These are phyloP conservation scores for Lecanicillium sp. DNA, from an alignment of 2,329 filamentous ascomycete genomes.

Conservation along the genomic window DNA sequence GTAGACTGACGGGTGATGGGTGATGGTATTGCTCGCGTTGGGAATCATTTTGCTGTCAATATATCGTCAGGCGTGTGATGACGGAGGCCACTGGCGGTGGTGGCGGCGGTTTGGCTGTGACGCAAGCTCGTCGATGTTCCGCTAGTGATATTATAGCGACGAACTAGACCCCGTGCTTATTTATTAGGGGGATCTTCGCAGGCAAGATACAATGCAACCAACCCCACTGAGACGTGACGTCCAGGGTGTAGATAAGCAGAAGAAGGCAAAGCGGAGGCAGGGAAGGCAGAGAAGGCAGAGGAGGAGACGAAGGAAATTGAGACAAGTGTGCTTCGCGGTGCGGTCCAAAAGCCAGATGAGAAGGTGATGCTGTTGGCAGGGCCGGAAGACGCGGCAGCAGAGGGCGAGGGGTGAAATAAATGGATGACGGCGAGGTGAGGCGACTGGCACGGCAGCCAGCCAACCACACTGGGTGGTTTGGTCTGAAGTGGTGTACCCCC, in stretches of 20 bases:
- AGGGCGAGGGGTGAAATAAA: background rate
- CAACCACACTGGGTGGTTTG: background rate
- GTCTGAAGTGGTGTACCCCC: background rate
- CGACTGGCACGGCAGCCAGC: no score
- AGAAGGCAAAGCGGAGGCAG: no score
- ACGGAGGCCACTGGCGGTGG: background rate
- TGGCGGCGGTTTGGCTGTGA: background rate
- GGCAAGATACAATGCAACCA: slow-evolving; percentile 5
- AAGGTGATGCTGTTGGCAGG: background rate
- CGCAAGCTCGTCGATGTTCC: no score
- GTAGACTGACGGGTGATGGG: slow-evolving; percentile 40
- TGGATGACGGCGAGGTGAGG: background rate
- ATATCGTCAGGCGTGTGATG: no score
- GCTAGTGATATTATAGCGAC: no score
- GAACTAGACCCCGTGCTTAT: background rate
- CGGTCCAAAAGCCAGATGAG: no score
- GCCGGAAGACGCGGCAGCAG: background rate
- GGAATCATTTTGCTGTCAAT: slow-evolving; percentile 31
- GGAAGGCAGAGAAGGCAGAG: no score
- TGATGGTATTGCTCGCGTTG: slow-evolving; percentile 35
- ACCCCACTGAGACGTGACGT: background rate
- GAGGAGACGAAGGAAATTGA: background rate
- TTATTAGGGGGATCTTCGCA: slow-evolving; percentile 2
- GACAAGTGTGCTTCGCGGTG: background rate
- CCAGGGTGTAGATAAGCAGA: background rate